Conservation (phyloP, 169 alveolate genomes). For the Cryptosporidium parvum region DNA sequence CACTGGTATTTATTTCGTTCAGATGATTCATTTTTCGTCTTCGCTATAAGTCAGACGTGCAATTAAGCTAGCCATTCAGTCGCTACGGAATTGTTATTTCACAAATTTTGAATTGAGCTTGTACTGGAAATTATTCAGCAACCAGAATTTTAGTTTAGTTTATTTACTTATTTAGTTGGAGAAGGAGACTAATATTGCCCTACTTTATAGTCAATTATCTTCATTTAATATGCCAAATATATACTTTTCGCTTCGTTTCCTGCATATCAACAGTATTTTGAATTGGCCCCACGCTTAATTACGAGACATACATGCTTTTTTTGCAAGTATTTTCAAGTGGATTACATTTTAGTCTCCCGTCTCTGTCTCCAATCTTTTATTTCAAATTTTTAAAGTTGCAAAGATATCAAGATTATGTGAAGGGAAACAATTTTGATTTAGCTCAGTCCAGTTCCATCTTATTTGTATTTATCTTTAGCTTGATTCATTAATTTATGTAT, state of each 20-base stretch:
- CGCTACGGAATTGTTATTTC: neutral
- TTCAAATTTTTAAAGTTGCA: neutral
- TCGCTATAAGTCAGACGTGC: neutral
- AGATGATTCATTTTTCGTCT: constrained; percentile 30
- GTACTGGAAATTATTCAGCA: neutral
- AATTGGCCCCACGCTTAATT: constrained; percentile 71
- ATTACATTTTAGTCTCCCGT: constrained; percentile 74
- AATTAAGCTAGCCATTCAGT: constrained; percentile 8
- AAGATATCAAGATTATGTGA: neutral
- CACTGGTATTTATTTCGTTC: neutral
- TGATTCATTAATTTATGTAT: too few relatives aligned
- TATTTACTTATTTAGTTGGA: neutral
- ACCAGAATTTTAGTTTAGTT: neutral
- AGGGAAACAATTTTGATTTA: too few relatives aligned
- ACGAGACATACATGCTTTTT: constrained; percentile 76
- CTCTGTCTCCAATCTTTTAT: constrained; percentile 51
- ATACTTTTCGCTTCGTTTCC: constrained; percentile 27
- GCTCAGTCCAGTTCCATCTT: neutral
- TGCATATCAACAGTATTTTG: constrained; percentile 67
- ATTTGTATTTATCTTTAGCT: too few relatives aligned
- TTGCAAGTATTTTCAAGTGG: constrained; percentile 76
- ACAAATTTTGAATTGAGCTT: neutral
- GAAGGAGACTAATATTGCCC: neutral
- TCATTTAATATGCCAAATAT: constrained; percentile 50
- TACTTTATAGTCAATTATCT: neutral